Percentiles rank a stretch among this genome's conserved stretches.
Conservation (phyloP, 495 filamentous ascomycete genomes). For the Penicillium dipodomyicola region DNA sequence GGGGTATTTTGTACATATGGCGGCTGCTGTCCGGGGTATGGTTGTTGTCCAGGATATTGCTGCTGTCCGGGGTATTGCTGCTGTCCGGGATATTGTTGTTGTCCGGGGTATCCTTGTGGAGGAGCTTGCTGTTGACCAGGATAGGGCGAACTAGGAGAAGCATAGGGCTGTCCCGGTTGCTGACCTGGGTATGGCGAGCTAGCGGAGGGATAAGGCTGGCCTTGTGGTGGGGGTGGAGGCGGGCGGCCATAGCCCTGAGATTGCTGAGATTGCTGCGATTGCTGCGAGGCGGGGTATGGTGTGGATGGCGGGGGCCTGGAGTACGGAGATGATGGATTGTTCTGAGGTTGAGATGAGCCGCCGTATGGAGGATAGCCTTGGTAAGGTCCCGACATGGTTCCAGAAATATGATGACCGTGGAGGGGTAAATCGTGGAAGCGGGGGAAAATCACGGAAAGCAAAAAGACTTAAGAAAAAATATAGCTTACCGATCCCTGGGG, state of each 20-base stretch:
- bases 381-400: slow-evolving; percentile 42
- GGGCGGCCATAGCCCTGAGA: slow-evolving; percentile 33
- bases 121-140: slow-evolving; percentile 18
- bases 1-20: slow-evolving; percentile 33
- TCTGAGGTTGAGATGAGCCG: slow-evolving; percentile 32
- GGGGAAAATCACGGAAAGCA: slow-evolving; percentile 17
- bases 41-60: not conserved
- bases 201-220: slow-evolving; percentile 32
- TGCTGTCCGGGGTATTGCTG: slow-evolving; percentile 21
- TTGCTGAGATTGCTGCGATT: slow-evolving; percentile 23
- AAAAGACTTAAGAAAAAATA: slow-evolving; percentile 15
- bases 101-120: slow-evolving; percentile 7
- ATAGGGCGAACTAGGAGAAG: slow-evolving; percentile 32
- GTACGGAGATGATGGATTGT: slow-evolving; percentile 38
- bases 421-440: slow-evolving; percentile 16
- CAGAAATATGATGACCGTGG: slow-evolving; percentile 5
- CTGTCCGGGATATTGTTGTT: slow-evolving; percentile 10
- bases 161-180: slow-evolving; percentile 39
- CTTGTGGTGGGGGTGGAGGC: slow-evolving; percentile 30
- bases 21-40: slow-evolving; percentile 24
- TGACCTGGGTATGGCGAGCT: slow-evolving; percentile 37
- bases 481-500: slow-evolving; percentile 43
- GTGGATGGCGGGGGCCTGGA: slow-evolving; percentile 25
- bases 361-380: slow-evolving; percentile 41
- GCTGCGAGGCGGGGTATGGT: slow-evolving; percentile 26